Evolutionary conservation across 2,329 filamentous ascomycete species (phyloP).

Genomic region (Aspergillus novoparasiticus): DNA sequence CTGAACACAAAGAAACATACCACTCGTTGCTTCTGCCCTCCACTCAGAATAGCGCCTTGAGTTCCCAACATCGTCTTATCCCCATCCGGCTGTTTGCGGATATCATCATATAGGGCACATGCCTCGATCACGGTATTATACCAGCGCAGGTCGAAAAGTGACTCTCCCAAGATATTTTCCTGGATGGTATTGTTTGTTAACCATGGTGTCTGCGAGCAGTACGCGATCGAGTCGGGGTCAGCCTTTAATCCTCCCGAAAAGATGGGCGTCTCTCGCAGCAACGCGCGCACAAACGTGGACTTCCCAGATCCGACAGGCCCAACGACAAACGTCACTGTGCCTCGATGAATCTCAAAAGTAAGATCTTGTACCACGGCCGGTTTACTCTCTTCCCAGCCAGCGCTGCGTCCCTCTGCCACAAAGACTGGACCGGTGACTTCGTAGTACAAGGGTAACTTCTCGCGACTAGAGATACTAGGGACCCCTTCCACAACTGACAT

Average conservation of each 20-base stretch:
- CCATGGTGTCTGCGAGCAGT: slow-evolving; percentile 21
- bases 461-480: background rate
- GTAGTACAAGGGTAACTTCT: background rate
- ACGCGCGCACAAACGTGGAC: slow-evolving; percentile 13
- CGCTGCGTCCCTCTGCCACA: background rate
- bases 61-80: slow-evolving; percentile 27
- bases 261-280: slow-evolving; percentile 21
- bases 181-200: slow-evolving; percentile 17
- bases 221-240: slow-evolving; percentile 6
- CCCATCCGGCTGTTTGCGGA: slow-evolving; percentile 20
- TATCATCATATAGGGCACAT: slow-evolving; percentile 28
- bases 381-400: slow-evolving; percentile 3
- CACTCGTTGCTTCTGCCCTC: slow-evolving; percentile 31
- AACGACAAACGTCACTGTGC: slow-evolving; percentile 26
- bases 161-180: slow-evolving; percentile 26
- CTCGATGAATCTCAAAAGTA: slow-evolving; percentile 16
- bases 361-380: slow-evolving; percentile 27
- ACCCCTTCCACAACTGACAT: background rate
- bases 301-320: slow-evolving; percentile 31
- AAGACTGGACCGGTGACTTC: background rate
- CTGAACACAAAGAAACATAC: background rate
- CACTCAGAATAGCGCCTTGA: slow-evolving; percentile 28
- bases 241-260: slow-evolving; percentile 8
- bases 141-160: slow-evolving; percentile 22
- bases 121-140: slow-evolving; percentile 29